Percentiles rank a stretch among this genome's conserved stretches.
Conservation (phyloP, 805 yeast species). For the Candida loeiensis region DNA sequence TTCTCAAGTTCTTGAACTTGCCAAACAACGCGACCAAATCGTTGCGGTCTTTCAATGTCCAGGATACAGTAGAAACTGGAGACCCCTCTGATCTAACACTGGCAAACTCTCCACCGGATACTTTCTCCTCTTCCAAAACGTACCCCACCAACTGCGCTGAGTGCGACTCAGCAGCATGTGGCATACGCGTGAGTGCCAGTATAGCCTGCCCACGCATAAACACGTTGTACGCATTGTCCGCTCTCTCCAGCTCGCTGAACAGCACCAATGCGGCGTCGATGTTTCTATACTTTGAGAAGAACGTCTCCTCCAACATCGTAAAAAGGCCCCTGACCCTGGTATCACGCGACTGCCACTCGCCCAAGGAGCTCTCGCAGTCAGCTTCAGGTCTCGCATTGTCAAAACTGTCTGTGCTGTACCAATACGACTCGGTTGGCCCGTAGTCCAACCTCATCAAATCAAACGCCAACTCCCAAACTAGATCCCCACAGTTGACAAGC, state of each 20-base stretch:
- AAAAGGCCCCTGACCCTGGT: conserved; percentile 43
- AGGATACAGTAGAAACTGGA: conserved; percentile 12
- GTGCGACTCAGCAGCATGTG: conserved; percentile 66
- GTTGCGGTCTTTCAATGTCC: conserved; percentile 54
- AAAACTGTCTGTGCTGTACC: background rate
- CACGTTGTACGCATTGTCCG: conserved; percentile 36
- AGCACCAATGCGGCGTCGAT: conserved; percentile 36
- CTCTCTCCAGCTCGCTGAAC: conserved; percentile 32
- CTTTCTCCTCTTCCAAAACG: conserved; percentile 38
- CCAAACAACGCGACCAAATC: conserved; percentile 59
- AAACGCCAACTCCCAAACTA: conserved; percentile 55
- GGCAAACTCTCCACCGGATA: background rate
- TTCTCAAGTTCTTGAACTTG: conserved; percentile 59
- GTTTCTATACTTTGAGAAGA: conserved; percentile 28
- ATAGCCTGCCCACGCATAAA: conserved; percentile 55
- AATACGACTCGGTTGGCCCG: conserved; percentile 16
- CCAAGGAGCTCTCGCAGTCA: conserved; percentile 12
- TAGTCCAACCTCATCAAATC: conserved; percentile 29
- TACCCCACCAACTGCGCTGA: conserved; percentile 56
- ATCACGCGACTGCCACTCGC: conserved; percentile 45
- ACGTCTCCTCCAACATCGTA: conserved; percentile 19
- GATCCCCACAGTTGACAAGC: conserved; percentile 27
- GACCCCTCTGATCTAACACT: background rate
- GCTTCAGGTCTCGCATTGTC: background rate
- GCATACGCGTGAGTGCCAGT: conserved; percentile 53